phyloP scores from a whole-genome alignment of 2,329 filamentous ascomycete species.

The Blumeria hordei region DNA sequence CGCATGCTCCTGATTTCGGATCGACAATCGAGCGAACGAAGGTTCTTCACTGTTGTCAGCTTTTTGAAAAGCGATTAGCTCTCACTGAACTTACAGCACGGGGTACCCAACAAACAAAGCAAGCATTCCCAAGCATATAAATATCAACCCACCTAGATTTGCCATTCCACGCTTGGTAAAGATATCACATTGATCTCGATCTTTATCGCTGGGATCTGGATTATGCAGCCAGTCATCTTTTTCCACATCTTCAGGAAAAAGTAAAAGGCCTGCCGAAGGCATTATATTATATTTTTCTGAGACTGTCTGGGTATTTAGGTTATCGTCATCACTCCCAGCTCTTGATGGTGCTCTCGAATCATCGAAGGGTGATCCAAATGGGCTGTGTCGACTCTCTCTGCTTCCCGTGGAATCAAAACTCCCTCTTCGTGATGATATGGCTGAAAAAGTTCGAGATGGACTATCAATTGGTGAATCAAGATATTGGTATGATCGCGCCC shows the following conservation, averaged over 20 bases:
- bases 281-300: conserved; percentile 51
- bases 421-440: conserved; percentile 31
- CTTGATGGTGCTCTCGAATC: conserved; percentile 14
- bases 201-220: conserved; percentile 38
- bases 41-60: conserved; percentile 22
- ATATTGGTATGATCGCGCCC: conserved; percentile 19
- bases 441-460: conserved; percentile 20
- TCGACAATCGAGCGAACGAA: conserved; percentile 23
- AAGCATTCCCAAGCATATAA: conserved; percentile 36
- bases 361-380: conserved; percentile 16
- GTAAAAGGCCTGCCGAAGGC: conserved; percentile 37
- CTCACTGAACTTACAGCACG: conserved; percentile 29
- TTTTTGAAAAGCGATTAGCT: background rate
- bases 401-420: conserved; percentile 40
- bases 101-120: conserved; percentile 46
- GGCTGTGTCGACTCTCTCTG: conserved; percentile 21
- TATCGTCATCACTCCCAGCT: conserved; percentile 34
- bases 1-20: conserved; percentile 11
- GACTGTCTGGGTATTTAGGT: conserved; percentile 47
- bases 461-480: conserved; percentile 24
- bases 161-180: conserved; percentile 37
- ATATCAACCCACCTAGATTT: conserved; percentile 36
- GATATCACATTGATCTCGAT: conserved; percentile 35
- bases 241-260: conserved; percentile 50
- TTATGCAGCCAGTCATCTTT: conserved; percentile 52